Base-by-base conservation (phyloP, 495 filamentous ascomycete genomes). In the Hypomontagnella submonticulosa region DNA sequence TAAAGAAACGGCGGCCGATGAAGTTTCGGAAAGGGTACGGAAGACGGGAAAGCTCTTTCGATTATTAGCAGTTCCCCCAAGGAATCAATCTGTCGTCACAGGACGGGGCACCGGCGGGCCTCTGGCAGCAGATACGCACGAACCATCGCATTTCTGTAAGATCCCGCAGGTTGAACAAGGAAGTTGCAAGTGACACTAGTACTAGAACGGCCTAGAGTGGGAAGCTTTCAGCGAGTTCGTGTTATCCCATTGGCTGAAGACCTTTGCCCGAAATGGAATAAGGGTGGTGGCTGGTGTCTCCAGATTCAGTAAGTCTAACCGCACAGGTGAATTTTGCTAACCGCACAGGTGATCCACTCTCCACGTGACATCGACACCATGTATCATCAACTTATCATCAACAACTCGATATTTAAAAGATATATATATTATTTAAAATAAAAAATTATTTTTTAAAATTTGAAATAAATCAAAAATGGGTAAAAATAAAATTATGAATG, bases 161-260 rank as follows among this genome's bases (percentile, higher is more conserved):
- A 32, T 34, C 57, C 57, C 57, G 57, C 48, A 44, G 44, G n/a
- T 50, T 47, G 9, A 15, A 46, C 53, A 57, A 38, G 38, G 54
- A 32, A 41, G 30, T 12, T 34, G 4, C 12, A 49, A 37, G 20
- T 19, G 27, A 27, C 12, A 9, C 51, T 57, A 61, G 15, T 3
- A 56, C 51, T 15, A 58, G 64, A 41, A 16, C 36, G 42, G 55
- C 46, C 2, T 48, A 57, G 56, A 36, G 23, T 42, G 37, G 57
- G 37, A 20, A 55, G n/a, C n/a, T 23, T 19, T 47, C 11, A 18
- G 30, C 20, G 9, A 9, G 33, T 36, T 53, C 19, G 33, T 70
- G 57, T 57, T 61, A 46, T 61, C 56, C 52, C 4, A 66, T 70
- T 70, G 66, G 66, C 34, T 54, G 34, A 51, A 69, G 46, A 49